Evolutionary conservation across 2,329 filamentous ascomycete genomes (phyloP), one percentile per base, ranked within the genome.

Genomic region (Phaeosphaeria sp.): DNA sequence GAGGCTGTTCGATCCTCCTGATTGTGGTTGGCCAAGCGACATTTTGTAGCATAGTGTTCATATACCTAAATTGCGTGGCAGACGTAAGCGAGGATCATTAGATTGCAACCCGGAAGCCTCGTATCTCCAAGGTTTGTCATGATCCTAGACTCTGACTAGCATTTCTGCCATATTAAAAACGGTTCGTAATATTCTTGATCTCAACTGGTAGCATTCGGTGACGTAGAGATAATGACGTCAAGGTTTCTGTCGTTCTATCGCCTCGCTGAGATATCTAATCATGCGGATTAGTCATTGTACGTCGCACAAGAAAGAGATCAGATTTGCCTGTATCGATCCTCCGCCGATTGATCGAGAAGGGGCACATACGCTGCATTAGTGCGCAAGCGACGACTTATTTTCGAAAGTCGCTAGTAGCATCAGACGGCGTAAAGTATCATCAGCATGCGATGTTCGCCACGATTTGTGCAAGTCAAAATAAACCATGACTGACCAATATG

Each of bases 131-230:
- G 30, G 11, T 36, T 36, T 36, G 30, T 36, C 30, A 36, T 13
- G 11, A 36, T 36, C 11, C 11, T 7, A 7, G 30, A 36, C 30
- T 36, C 30, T 36, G 8, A 36, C 54, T 55, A 58, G 11, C 9
- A 6, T 51, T 63, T 65, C 40, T 63, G 27, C 63, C 63, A 63
- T 36, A 65, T 63, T 63, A 45, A 59, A 46, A 6, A 49, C 27
- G 30, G 48, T 40, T 59, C 55, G 58, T 61, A 64, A 21, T 20
- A 50, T 39, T 20, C 40, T 17, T 27, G 30, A 36, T 36, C 30
- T 36, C 30, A 36, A 36, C 30, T 7, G 30, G 5, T 36, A 13
- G 6, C 11, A 36, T 7, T 36, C 30, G 15, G 15, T 36, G 30
- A 36, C 30, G 30, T 36, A 36, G 30, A 13, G 8, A 7, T 7